A percentile compares a stretch with the other conserved stretches of the same genome.
Evolutionary conservation across 192 early-diverging fungal species (phyloP).

Genomic region (Backusella morwellensis): DNA sequence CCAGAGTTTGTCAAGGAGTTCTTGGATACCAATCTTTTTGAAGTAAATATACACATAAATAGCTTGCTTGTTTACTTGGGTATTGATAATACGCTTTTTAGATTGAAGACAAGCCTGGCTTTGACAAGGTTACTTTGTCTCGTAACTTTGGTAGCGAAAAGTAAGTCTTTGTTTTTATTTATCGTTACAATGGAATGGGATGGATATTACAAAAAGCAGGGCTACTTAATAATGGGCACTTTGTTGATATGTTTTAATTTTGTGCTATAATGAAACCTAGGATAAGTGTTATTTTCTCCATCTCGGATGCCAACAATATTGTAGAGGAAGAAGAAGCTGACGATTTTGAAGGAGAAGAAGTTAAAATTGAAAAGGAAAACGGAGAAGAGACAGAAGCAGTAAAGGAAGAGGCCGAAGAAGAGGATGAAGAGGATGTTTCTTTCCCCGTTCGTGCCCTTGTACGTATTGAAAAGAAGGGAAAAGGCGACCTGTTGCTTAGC

Average conservation of each 20-base stretch:
- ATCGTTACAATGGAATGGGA: background rate
- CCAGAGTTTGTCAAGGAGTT: slow-evolving; percentile 75
- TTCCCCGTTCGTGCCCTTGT: slow-evolving; percentile 77
- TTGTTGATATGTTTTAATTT: background rate
- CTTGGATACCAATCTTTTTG: slow-evolving; percentile 53
- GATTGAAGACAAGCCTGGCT: slow-evolving; percentile 73
- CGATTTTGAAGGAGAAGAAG: slow-evolving; percentile 35
- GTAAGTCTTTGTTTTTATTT: slow-evolving; percentile 36
- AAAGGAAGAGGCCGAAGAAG: slow-evolving; percentile 45
- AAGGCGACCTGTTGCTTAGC: slow-evolving; percentile 76
- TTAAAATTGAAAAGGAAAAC: background rate
- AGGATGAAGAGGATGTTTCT: slow-evolving; percentile 49
- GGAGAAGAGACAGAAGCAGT: background rate
- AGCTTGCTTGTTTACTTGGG: background rate
- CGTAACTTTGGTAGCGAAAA: slow-evolving; percentile 87
- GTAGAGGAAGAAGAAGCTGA: slow-evolving; percentile 63
- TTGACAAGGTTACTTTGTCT: slow-evolving; percentile 75
- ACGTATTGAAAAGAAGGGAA: slow-evolving; percentile 69
- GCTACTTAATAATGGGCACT: background rate
- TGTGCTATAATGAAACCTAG: slow-evolving; percentile 22
- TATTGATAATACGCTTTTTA: slow-evolving; percentile 15
- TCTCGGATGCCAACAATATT: slow-evolving; percentile 74
- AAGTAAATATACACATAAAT: slow-evolving; percentile 22
- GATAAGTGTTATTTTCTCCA: slow-evolving; percentile 82
- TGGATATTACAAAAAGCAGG: background rate